Percentiles rank a stretch among this genome's conserved stretches.
Conservation (phyloP, 345 rosid genomes). For the Lepidium sativum region DNA sequence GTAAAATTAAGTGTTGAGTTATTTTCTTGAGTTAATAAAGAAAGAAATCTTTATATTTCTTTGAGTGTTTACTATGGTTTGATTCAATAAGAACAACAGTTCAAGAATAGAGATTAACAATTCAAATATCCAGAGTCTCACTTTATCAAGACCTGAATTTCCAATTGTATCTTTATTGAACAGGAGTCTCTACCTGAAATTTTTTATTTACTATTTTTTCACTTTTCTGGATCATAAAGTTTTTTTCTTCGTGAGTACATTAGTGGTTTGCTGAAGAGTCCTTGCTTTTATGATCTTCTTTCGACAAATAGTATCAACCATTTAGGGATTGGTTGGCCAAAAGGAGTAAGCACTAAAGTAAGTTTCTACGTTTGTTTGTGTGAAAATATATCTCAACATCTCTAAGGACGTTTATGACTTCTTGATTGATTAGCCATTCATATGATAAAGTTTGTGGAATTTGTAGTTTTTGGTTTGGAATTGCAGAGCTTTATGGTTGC, state of each 20-base stretch:
- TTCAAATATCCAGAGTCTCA: constrained; percentile 37
- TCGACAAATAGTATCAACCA: constrained; percentile 52
- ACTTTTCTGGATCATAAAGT: too few species aligned
- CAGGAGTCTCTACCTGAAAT: too few species aligned
- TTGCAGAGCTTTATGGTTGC: too few species aligned
- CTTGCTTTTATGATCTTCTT: constrained; percentile 61
- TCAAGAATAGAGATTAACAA: constrained; percentile 33
- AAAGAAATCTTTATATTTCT: too few species aligned
- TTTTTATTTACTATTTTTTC: too few species aligned
- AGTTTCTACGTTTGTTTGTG: background rate
- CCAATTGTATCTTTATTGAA: constrained; percentile 32
- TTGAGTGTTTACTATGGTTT: too few species aligned
- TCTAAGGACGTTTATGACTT: background rate
- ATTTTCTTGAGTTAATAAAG: too few species aligned
- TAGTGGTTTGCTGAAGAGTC: too few species aligned
- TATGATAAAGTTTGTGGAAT: too few species aligned
- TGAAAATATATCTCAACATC: background rate
- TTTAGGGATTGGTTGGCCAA: constrained; percentile 74
- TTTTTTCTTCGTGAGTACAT: too few species aligned
- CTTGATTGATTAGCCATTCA: background rate
- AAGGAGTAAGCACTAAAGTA: constrained; percentile 64
- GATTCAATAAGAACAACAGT: constrained; percentile 7
- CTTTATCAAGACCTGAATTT: constrained; percentile 53
- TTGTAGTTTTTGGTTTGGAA: too few species aligned
- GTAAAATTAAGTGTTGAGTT: too few species aligned